Percentiles rank a stretch among this genome's conserved stretches.
These are phyloP conservation scores for Podospora didyma DNA, from an alignment of 495 filamentous ascomycete species.

Conservation along the genomic window DNA sequence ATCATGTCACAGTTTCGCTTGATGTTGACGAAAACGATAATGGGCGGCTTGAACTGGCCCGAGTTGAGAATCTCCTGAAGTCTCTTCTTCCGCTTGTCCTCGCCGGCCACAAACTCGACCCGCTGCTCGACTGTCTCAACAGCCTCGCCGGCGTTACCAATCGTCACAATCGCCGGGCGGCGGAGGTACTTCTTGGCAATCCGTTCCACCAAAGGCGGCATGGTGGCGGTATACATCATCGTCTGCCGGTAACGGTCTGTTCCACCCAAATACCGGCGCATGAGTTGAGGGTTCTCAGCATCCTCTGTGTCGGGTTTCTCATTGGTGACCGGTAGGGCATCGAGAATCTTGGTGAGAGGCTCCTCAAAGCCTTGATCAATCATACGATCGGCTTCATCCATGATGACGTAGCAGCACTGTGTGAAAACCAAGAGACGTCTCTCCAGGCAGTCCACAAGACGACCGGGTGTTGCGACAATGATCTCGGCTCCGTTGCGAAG, in stretches of 20 bases:
- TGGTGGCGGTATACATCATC: conserved; percentile 99
- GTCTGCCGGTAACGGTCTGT: conserved; percentile 93
- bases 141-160: conserved; percentile 93
- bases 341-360: conserved; percentile 95
- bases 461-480: conserved; percentile 96
- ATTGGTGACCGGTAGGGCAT: conserved; percentile 91
- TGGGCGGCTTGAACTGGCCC: conserved; percentile 81
- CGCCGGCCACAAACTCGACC: conserved; percentile 85
- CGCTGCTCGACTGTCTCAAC: conserved; percentile 98
- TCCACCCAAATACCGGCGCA: conserved; percentile 77
- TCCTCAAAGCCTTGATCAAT: conserved; percentile 98
- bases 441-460: conserved; percentile 96
- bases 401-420: conserved; percentile 97
- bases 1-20: conserved; percentile 98
- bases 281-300: conserved; percentile 79
- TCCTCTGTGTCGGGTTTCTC: conserved; percentile 96
- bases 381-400: conserved; percentile 98
- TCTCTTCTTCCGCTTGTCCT: conserved; percentile 97
- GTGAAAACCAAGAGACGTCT: conserved; percentile 84
- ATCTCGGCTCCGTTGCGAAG: conserved; percentile 96
- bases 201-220: conserved; percentile 89
- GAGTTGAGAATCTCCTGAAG: conserved; percentile 85
- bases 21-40: conserved; percentile 99
- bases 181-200: conserved; percentile 96
- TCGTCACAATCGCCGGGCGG: conserved; percentile 89